Percentiles rank a stretch among this genome's conserved stretches.
These are phyloP conservation scores for Kernera saxatilis DNA, from an alignment of 345 rosid genomes.

Conservation along the genomic window DNA sequence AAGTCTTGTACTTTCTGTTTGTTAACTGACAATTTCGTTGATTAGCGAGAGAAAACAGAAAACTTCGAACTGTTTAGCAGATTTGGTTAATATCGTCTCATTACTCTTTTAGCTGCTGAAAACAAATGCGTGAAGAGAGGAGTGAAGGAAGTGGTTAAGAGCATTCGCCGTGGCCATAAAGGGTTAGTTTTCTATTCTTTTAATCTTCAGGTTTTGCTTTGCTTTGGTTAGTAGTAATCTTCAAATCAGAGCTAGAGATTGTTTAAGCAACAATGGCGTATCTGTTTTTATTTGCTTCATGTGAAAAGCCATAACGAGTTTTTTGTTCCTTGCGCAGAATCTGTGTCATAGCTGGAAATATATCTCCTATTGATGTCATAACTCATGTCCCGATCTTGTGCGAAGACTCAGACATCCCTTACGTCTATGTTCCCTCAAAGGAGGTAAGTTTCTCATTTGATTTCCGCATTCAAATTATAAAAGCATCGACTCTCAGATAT, in stretches of 20 bases:
- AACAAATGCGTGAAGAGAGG: constrained; percentile 87
- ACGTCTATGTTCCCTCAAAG: constrained; percentile 72
- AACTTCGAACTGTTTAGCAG: neutral
- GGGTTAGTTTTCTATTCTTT: constrained; percentile 41
- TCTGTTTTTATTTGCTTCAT: neutral
- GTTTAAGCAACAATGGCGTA: neutral
- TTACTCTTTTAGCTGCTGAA: constrained; percentile 55
- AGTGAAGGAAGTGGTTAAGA: constrained; percentile 91
- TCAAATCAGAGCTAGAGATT: neutral
- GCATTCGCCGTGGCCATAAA: constrained; percentile 71
- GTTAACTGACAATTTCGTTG: neutral
- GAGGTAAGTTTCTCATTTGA: constrained; percentile 44
- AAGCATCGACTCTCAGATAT: neutral
- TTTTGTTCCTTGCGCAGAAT: constrained; percentile 43
- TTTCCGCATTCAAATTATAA: neutral
- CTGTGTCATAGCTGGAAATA: constrained; percentile 86
- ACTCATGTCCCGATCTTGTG: constrained; percentile 84
- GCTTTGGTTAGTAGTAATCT: neutral
- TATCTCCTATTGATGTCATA: constrained; percentile 87
- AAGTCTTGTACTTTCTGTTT: neutral
- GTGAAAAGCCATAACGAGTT: neutral
- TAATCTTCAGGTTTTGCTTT: neutral
- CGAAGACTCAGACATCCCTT: constrained; percentile 74
- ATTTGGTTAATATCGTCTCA: neutral
- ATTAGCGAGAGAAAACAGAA: neutral